These are phyloP conservation scores for Zea mays DNA, from an alignment of 176 grass and related monocot species.

Conservation along the genomic window Zm-B73-REFERENCE-NAM-5.0 NC_050098.1:80797501-80798000, in stretches of 20 bases:
- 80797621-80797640: conserved; percentile 79
- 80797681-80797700: conserved; percentile 26
- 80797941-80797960: conserved; percentile 33
- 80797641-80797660: conserved; percentile 88
- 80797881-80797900: conserved; percentile 58
- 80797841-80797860: conserved; percentile 94
- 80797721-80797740: conserved; percentile 69
- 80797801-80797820: conserved; percentile 97
- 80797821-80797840: conserved; percentile 91
- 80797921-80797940: conserved; percentile 16
- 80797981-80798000: conserved; percentile 84
- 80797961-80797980: conserved; percentile 67
- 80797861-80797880: conserved; percentile 83
- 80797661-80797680: conserved; percentile 9
- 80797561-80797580: conserved; percentile 85
- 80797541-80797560: conserved; percentile 72
- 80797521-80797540: conserved; percentile 84
- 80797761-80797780: conserved; percentile 86
- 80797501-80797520: conserved; percentile 68
- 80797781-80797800: conserved; percentile 99
- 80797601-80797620: conserved; percentile 94
- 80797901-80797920: conserved; percentile 4
- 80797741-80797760: conserved; percentile 96
- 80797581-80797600: conserved; percentile 82
- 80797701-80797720: conserved; percentile 12